Conservation (phyloP, 176 grass and related monocot genomes). For the Cymbopogon citratus region DNA sequence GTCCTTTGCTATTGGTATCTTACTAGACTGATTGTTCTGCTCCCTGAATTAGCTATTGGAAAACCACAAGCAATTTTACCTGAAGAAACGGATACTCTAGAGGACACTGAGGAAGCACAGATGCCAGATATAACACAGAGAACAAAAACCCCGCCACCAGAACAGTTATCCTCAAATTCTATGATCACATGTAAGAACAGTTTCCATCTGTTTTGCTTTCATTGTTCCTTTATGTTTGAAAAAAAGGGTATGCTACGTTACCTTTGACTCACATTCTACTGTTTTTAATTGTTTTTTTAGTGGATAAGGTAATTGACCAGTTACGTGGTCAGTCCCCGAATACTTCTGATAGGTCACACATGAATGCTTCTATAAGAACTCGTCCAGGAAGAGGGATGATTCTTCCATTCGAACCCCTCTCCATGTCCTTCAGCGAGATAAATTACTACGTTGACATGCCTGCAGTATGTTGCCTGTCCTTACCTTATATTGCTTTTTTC, state of each 20-base stretch:
- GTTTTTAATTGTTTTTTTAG: slow-evolving; percentile 29
- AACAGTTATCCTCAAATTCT: slow-evolving; percentile 34
- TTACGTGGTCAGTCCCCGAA: slow-evolving; percentile 24
- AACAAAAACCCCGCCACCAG: slow-evolving; percentile 5
- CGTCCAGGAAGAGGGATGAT: slow-evolving; percentile 85
- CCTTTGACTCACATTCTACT: slow-evolving; percentile 12
- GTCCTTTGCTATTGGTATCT: not conserved
- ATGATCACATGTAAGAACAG: slow-evolving; percentile 49
- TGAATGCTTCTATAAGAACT: slow-evolving; percentile 25
- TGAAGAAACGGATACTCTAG: slow-evolving; percentile 57
- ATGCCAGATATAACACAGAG: slow-evolving; percentile 9
- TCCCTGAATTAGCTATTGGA: slow-evolving; percentile 61
- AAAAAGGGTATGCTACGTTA: slow-evolving; percentile 8
- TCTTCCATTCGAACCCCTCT: slow-evolving; percentile 87
- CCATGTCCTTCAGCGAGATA: slow-evolving; percentile 91
- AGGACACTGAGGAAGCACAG: slow-evolving; percentile 19
- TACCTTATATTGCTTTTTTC: slow-evolving; percentile 8
- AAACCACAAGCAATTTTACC: slow-evolving; percentile 80
- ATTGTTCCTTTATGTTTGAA: slow-evolving; percentile 12
- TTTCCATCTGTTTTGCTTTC: slow-evolving; percentile 11
- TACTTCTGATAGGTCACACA: slow-evolving; percentile 27
- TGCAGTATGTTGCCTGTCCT: slow-evolving; percentile 42
- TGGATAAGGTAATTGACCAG: slow-evolving; percentile 48
- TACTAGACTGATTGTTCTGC: slow-evolving; percentile 1
- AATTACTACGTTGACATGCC: slow-evolving; percentile 98